Base-by-base conservation (phyloP, 768 basidiomycete genomes). In the Fomitopsis serialis region DNA sequence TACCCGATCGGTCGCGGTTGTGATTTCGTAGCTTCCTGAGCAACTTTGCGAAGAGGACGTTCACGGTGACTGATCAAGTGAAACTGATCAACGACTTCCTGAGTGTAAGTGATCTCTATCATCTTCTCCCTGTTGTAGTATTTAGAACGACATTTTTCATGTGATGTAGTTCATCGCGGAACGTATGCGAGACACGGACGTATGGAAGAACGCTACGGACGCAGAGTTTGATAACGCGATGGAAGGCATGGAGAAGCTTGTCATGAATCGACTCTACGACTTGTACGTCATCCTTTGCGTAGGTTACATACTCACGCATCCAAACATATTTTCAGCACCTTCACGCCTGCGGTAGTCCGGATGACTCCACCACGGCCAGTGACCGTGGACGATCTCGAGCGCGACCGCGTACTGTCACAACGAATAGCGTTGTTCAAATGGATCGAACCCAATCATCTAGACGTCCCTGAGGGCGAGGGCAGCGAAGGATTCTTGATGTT, bases 221-320 rank as follows among this genome's bases (percentile, higher is more conserved):
- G 71, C 74, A 6, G 94, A 98, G 68, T 98, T 99, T 59, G 97
- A 98, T 50, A 95, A 96, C 62, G 92, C 94, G 0, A 81, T 93
- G 75, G 97, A 99, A 70, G 95, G 94, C 48, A 98, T 98, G 92
- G 97, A 99, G 77, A 99, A 99, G 69, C 80, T 99, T 7, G 97
- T 99, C 60, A 98, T 99, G 97, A 99, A 98, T 62, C 77, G 93
- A 48, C 72, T 98, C 49, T 98, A 97, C 68, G 92, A 94, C 61
- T 92, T 90, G 95, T 98, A 57, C 65, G 89, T 82, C 21, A 45
- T 19, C 32, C 21, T 29, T 40, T 1, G 11, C 24, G 25, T 49
- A 21, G 24, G 24, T n/a, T 23, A 19, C 25, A 27, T 36, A 24
- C 7, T 11, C 27, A 45, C 13, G 32, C 27, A 45, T 56, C 58